Base-by-base conservation (phyloP, 179 eudicot genomes). In the Heliamphora pulchella region DNA sequence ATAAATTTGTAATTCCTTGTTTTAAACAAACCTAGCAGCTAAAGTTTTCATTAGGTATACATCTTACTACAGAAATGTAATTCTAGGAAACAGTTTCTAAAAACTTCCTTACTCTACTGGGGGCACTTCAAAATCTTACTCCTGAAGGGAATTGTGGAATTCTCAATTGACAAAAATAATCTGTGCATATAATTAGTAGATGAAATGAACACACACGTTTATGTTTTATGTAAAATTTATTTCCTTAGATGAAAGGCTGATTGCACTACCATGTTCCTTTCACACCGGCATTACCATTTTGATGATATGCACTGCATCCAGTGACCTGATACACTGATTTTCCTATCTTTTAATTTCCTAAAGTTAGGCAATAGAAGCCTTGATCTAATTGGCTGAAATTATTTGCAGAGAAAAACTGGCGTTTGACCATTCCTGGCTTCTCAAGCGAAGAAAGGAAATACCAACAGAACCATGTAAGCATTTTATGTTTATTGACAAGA, bases 351-450 rank as follows among this genome's bases (percentile, higher is more conserved):
- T 31, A 31, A 31, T 31, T 44, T 14, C 51, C 57, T 47, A 4
- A 9, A 15, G 50, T 78, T 44, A 44, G 31, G 22, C 11, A 59
- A 20, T 22, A 17, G 46, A 14, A 75, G 31, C 53, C 73, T 79
- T 79, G 10, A 63, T 69, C 84, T 88, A 63, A 82, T 80, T 58
- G 58, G 47, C 43, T 50, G 58, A 68, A 62, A 62, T 71, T 51
- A 39, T 76, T 74, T 89, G 86, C 97, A 94, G 98, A 92, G 84
- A 94, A 88, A 82, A 92, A 94, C 85, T 92, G 88, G 90, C 86
- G 83, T 46, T 86, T 92, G 84, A 86, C 91, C 39, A 76, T 94
- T 81, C 98, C 98, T 53, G 98, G 98, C 78, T 94, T 80, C 83
- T 91, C 98, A 50, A 90, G 90, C 58, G 98, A 94, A 82, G 97